phyloP scores from a whole-genome alignment of 495 filamentous ascomycete genomes.

The Chaetomium cochliodes region DNA sequence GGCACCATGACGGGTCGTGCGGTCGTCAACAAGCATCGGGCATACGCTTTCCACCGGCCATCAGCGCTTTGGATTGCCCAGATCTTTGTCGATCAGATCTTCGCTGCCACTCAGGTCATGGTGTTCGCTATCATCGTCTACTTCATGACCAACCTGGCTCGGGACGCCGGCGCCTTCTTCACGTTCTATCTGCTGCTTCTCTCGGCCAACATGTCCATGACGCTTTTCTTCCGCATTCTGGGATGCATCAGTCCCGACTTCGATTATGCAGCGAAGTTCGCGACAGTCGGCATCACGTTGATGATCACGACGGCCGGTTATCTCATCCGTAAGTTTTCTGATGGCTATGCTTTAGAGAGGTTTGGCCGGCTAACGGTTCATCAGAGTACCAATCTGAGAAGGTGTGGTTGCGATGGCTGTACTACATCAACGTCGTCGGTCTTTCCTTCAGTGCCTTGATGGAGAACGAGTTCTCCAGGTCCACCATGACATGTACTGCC shows the following conservation, averaged over 20 bases:
- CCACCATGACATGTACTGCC: constrained; percentile 61
- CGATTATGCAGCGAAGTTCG: constrained; percentile 81
- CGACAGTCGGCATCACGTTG: constrained; percentile 69
- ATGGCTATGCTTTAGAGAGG: background rate
- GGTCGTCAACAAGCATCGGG: constrained; percentile 75
- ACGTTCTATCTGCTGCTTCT: constrained; percentile 72
- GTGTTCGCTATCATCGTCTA: constrained; percentile 76
- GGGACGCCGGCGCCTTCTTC: constrained; percentile 72
- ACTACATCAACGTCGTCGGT: constrained; percentile 75
- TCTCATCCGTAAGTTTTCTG: constrained; percentile 52
- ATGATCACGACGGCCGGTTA: constrained; percentile 80
- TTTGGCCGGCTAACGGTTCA: background rate
- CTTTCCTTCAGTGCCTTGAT: constrained; percentile 72
- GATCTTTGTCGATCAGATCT: constrained; percentile 73
- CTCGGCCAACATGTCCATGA: constrained; percentile 71
- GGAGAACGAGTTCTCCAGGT: constrained; percentile 74
- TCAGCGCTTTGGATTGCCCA: constrained; percentile 79
- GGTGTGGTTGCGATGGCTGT: constrained; percentile 78
- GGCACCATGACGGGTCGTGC: constrained; percentile 69
- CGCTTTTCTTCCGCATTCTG: constrained; percentile 74
- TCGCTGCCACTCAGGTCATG: constrained; percentile 64
- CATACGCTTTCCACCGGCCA: constrained; percentile 75
- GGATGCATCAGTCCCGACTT: constrained; percentile 80
- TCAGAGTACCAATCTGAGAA: constrained; percentile 60
- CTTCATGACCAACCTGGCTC: constrained; percentile 70